Base-by-base conservation (phyloP, 768 basidiomycete genomes). In the Hericium rajendrae region DNA sequence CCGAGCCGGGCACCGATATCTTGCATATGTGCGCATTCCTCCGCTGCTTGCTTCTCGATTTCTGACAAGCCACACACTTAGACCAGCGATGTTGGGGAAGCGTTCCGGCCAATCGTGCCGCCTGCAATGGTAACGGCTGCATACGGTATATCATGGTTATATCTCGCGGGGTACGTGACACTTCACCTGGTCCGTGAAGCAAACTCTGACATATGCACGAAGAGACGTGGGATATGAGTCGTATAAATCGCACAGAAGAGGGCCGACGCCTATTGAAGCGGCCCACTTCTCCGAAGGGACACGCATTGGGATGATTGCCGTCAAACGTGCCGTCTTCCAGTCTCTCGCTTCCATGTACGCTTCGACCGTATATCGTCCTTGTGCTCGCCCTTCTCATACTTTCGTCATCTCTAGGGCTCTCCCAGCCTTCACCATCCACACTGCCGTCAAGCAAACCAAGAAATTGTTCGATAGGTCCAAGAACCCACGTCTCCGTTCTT, bases 401-500 rank as follows among this genome's bases (percentile, higher is more conserved):
- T 39, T 16, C 22, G 22, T 56, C 38, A 58, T 55, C 24, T 62
- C 24, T 62, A 90, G 88, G 88, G 88, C 83, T 4, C 78, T 91
- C 18, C 88, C 89, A 2, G 89, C 89, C 0, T 78, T 93, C 57
- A 93, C 90, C 1, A 91, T 93, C 55, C 90, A 93, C 67, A 87
- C 86, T 1, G 80, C 86, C 5, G 90, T 92, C 49, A 80, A 78
- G 28, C 84, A 89, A 65, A 78, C 87, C 2, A 83, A 83, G 65
- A 83, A 81, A 57, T 79, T 80, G 2, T 88, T 89, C 67, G 74
- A 69, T 48, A 82, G 82, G 57, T 76, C 75, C 37, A 71, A 78
- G 56, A 87, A 79, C 64, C 76, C 76, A 9, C 77, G 79, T 43
- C 60, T 88, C 32, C 83, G 80, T 67, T 69, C 76, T 0, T 91